A percentile compares a stretch with the other conserved stretches of the same genome.
Conservation (phyloP, 805 yeast genomes). For the Teunomyces aglyptinius region DNA sequence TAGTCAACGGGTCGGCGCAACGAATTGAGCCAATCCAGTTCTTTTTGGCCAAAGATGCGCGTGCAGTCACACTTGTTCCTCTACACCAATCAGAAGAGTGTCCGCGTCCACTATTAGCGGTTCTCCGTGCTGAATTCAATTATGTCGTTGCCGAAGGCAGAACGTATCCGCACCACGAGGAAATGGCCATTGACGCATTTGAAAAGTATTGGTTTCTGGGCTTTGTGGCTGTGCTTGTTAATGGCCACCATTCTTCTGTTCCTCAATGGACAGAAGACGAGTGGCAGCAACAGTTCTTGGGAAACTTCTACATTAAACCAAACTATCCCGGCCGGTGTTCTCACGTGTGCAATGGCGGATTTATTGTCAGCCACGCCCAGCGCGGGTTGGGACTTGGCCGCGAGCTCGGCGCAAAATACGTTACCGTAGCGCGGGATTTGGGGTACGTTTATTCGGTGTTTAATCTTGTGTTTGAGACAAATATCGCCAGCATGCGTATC, state of each 20-base stretch:
- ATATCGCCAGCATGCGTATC: conserved; percentile 67
- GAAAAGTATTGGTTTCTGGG: conserved; percentile 63
- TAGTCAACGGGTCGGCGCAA: conserved; percentile 26
- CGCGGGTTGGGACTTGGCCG: conserved; percentile 73
- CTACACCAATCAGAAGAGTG: conserved; percentile 47
- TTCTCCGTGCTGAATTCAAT: conserved; percentile 55
- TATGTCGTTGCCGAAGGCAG: conserved; percentile 66
- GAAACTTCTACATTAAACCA: conserved; percentile 81
- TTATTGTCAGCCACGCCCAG: conserved; percentile 56
- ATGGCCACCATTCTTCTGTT: conserved; percentile 26
- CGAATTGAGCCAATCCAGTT: conserved; percentile 32
- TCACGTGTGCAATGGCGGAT: conserved; percentile 87
- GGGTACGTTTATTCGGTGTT: conserved; percentile 84
- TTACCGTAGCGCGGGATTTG: conserved; percentile 69
- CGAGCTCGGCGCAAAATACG: conserved; percentile 64
- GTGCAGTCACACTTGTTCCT: conserved; percentile 59
- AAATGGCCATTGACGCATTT: conserved; percentile 48
- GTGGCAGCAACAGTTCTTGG: conserved; percentile 55
- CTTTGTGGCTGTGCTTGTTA: conserved; percentile 62
- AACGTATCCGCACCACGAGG: conserved; percentile 65
- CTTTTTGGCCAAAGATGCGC: conserved; percentile 39
- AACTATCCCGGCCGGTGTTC: conserved; percentile 83
- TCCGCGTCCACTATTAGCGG: conserved; percentile 49
- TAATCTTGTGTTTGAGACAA: conserved; percentile 82
- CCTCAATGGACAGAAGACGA: conserved; percentile 3